Evolutionary conservation across 2,329 filamentous ascomycete species (phyloP), one percentile per base, ranked within the genome.

Genomic region (Pseudopithomyces maydicus): DNA sequence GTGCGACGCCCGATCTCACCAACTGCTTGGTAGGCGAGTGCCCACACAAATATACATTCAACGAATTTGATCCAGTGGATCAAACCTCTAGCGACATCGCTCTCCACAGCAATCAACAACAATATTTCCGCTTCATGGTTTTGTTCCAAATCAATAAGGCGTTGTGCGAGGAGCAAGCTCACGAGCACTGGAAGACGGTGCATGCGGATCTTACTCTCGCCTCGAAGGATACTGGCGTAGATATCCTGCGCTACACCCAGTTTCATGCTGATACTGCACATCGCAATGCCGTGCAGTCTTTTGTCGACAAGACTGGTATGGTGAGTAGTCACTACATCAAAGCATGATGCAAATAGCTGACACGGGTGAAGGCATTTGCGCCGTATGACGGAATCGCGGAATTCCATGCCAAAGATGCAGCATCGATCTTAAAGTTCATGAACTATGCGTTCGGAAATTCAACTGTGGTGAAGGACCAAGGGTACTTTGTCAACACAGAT

Each of bases 351-450:
- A 23, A 2, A 55, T 52, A 11, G 11, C 41, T 26, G 12, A 38
- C 22, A 32, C 56, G 23, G 29, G 29, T 32, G 20, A 19, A 43
- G 41, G 47, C 26, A 22, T 23, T 58, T 20, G 55, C 57, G 3
- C 57, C 54, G 3, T 62, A 61, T 14, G 57, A 63, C 29, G 57
- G 59, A 6, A 52, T 58, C 20, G 63, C 63, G 3, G 58, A 60
- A 33, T 62, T 65, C 23, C 51, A 60, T 32, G 51, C 61, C 1
- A 56, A 51, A 14, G 55, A 63, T 39, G 49, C 47, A 12, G 43
- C 42, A 12, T 41, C 38, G 1, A 54, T 58, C 15, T 22, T 32
- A 26, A 43, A 50, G 46, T 63, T 60, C 20, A 48, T 60, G 19
- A 26, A 42, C 15, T 22, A 45, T 12, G 55, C 53, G 14, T 54